Percentiles rank a stretch among this genome's conserved stretches.
Conservation (phyloP, 2,329 filamentous ascomycete genomes). For the Phyllosticta citrichinensis region DNA sequence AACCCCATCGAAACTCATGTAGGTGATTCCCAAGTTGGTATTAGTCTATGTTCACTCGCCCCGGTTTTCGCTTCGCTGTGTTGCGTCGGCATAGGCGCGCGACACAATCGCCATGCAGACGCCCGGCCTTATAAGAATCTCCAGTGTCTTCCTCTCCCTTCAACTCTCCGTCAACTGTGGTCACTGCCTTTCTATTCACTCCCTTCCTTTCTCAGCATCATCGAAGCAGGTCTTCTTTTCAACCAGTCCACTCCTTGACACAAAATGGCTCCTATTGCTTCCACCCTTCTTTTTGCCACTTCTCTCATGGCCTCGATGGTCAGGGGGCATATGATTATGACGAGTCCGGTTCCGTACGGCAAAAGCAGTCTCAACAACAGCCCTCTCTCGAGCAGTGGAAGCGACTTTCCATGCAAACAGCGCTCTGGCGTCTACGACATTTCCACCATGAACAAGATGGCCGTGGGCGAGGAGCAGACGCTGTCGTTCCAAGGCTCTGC, state of each 20-base stretch:
- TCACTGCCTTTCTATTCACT: background rate
- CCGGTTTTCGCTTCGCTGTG: background rate
- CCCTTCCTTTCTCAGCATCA: background rate
- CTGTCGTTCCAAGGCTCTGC: slow-evolving; percentile 64
- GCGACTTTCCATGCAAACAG: slow-evolving; percentile 76
- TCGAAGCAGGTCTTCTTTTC: slow-evolving; percentile 1
- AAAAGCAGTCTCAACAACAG: slow-evolving; percentile 44
- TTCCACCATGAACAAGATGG: slow-evolving; percentile 48
- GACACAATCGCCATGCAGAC: background rate
- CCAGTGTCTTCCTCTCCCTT: background rate
- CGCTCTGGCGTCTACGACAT: slow-evolving; percentile 36
- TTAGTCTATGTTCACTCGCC: background rate
- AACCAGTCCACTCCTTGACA: background rate
- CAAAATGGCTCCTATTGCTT: slow-evolving; percentile 5
- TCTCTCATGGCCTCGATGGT: slow-evolving; percentile 45
- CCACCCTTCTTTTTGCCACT: slow-evolving; percentile 10
- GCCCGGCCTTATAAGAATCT: background rate
- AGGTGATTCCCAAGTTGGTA: background rate
- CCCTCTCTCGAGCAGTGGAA: slow-evolving; percentile 51
- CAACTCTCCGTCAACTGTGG: background rate
- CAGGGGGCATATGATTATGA: slow-evolving; percentile 69
- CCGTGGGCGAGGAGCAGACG: slow-evolving; percentile 49
- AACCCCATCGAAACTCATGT: background rate
- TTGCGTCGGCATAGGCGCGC: background rate
- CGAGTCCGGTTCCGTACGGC: slow-evolving; percentile 54